These are phyloP conservation scores for Eucalyptus viminalis DNA, from an alignment of 345 rosid species.

Conservation along the genomic window DNA sequence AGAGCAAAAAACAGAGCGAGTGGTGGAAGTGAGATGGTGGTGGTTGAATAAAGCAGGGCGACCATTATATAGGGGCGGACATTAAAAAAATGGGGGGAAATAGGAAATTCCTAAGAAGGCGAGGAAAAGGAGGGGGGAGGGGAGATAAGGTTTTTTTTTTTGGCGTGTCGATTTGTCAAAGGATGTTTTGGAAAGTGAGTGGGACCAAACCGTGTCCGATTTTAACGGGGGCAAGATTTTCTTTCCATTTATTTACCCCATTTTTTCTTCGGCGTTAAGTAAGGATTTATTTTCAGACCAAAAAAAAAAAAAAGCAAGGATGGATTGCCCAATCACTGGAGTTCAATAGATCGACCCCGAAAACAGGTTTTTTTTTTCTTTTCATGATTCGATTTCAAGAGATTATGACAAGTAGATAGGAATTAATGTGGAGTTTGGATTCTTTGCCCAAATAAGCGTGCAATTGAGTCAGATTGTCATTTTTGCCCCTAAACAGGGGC, in stretches of 20 bases:
- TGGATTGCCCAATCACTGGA: neutral
- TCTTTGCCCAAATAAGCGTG: neutral
- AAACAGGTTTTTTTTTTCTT: too few relatives aligned
- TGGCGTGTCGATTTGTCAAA: constrained; percentile 1
- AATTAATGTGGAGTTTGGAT: neutral
- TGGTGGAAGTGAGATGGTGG: neutral
- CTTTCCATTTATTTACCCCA: neutral
- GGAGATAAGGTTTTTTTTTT: neutral
- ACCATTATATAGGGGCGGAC: neutral
- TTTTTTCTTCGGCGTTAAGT: neutral
- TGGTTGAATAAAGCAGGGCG: neutral
- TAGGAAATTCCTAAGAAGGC: neutral
- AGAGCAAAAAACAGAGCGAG: neutral
- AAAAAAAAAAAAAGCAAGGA: neutral
- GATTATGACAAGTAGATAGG: neutral
- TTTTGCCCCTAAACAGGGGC: too few relatives aligned
- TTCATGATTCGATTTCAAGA: neutral
- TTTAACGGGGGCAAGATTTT: neutral
- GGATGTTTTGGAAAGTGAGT: neutral
- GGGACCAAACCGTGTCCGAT: neutral
- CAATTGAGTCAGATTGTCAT: neutral
- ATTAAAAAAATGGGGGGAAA: neutral
- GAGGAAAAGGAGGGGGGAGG: neutral
- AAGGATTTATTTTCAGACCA: neutral
- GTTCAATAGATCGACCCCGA: neutral